A percentile compares a stretch with the other conserved stretches of the same genome.
These are phyloP conservation scores for Haplosporangium sp. DNA, from an alignment of 371 early-diverging fungal species.

Conservation along the genomic window DNA sequence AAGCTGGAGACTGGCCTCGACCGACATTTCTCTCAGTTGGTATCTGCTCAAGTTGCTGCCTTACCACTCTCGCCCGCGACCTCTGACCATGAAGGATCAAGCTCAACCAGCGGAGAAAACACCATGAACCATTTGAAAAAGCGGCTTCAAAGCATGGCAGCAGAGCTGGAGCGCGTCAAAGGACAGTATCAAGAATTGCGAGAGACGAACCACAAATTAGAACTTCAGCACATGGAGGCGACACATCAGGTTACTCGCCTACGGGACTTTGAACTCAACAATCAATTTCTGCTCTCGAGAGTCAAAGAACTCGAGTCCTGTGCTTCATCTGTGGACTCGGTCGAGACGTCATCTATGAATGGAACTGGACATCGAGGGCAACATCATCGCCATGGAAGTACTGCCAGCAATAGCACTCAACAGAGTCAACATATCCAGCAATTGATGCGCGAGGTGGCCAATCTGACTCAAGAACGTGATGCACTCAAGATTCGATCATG, in stretches of 20 bases:
- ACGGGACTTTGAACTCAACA: constrained; percentile 44
- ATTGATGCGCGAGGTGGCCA: constrained; percentile 32
- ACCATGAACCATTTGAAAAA: constrained; percentile 21
- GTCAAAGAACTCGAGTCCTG: constrained; percentile 49
- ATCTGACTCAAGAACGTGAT: constrained; percentile 38
- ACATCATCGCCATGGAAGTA: constrained; percentile 17
- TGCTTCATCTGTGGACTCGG: constrained; percentile 37
- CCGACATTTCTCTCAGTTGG: constrained; percentile 47
- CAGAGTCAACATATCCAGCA: constrained; percentile 36
- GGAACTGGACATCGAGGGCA: constrained; percentile 24
- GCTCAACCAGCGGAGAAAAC: constrained; percentile 9
- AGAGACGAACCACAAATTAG: constrained; percentile 41
- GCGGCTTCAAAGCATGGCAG: constrained; percentile 22
- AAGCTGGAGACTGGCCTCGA: constrained; percentile 51
- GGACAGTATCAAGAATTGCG: constrained; percentile 46
- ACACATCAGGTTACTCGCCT: constrained; percentile 38
- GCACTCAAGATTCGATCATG: constrained; percentile 43
- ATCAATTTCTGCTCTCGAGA: constrained; percentile 42
- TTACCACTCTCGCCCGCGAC: constrained; percentile 46
- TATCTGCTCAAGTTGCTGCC: constrained; percentile 30
- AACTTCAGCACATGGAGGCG: constrained; percentile 36
- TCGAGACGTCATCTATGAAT: constrained; percentile 39
- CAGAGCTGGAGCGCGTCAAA: constrained; percentile 45
- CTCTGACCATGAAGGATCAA: constrained; percentile 26
- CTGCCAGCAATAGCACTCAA: constrained; percentile 1